Evolutionary conservation across 805 yeast genomes (phyloP).

Genomic region (Yarrowia deformans): DNA sequence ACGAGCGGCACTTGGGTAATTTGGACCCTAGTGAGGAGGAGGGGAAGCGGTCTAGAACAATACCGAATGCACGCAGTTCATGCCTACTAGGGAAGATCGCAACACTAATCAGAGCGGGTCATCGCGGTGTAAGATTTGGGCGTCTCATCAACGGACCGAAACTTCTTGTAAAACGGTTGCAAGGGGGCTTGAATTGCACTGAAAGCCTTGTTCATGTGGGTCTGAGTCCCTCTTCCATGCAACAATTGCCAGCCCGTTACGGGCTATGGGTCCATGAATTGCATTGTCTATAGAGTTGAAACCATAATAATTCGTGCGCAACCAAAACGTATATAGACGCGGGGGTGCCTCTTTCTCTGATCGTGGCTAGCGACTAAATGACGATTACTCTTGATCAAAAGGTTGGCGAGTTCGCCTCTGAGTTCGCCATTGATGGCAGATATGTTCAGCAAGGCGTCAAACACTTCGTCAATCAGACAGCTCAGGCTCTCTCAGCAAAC

Average conservation of each 20-base stretch:
- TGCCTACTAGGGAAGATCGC: too few relatives aligned
- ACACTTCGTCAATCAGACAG: conserved; percentile 45
- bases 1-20: too few relatives aligned
- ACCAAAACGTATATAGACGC: conserved; percentile 31
- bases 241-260: neutral
- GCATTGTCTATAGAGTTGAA: conserved; percentile 18
- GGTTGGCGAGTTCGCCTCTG: conserved; percentile 25
- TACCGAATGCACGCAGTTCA: too few relatives aligned
- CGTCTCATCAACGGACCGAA: too few relatives aligned
- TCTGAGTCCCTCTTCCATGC: too few relatives aligned
- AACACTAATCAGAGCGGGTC: too few relatives aligned
- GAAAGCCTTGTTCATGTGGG: too few relatives aligned
- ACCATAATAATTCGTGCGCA: conserved; percentile 28
- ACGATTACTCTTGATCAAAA: conserved; percentile 16
- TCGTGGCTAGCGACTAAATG: neutral
- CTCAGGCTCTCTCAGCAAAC: conserved; percentile 47
- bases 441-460: conserved; percentile 40
- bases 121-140: too few relatives aligned
- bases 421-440: conserved; percentile 33
- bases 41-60: too few relatives aligned
- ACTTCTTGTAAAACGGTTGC: too few relatives aligned
- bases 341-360: neutral
- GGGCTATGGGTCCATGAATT: neutral
- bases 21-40: too few relatives aligned
- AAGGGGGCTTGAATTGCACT: too few relatives aligned